Percentiles rank a stretch among this genome's conserved stretches.
phyloP scores from a whole-genome alignment of 2,329 filamentous ascomycete genomes.

The Trichoderma asperellum region DNA sequence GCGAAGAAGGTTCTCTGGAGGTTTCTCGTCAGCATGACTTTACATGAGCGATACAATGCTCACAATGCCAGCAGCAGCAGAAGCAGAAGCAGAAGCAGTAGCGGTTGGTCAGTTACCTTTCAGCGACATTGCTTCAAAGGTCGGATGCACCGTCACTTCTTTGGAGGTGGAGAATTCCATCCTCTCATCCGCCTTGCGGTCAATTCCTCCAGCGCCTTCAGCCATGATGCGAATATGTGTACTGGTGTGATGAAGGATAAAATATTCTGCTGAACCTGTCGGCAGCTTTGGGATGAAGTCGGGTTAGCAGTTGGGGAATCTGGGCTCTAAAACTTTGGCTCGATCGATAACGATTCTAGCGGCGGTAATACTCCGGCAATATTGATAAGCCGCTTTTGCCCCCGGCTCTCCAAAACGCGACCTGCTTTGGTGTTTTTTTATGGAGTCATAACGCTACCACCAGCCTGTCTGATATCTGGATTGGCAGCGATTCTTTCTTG shows the following conservation, averaged over 20 bases:
- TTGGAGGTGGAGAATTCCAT: slow-evolving; percentile 99
- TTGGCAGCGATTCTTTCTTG: not conserved
- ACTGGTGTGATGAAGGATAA: not conserved
- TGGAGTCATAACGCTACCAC: slow-evolving; percentile 1
- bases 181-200: slow-evolving; percentile 90
- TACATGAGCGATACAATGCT: slow-evolving; percentile 45
- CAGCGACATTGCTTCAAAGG: slow-evolving; percentile 93
- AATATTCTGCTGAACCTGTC: not conserved
- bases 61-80: not conserved
- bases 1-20: slow-evolving; percentile 82
- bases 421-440: slow-evolving; percentile 22
- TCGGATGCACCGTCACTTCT: slow-evolving; percentile 93
- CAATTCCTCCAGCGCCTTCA: slow-evolving; percentile 74
- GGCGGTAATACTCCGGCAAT: slow-evolving; percentile 41
- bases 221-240: slow-evolving; percentile 67
- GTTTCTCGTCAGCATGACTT: slow-evolving; percentile 55
- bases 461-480: not conserved
- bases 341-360: slow-evolving; percentile 10
- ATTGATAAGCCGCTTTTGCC: slow-evolving; percentile 22
- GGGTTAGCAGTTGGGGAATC: slow-evolving; percentile 2
- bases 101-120: slow-evolving; percentile 61
- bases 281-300: slow-evolving; percentile 15
- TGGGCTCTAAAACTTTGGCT: slow-evolving; percentile 36
- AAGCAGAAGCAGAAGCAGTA: not conserved
- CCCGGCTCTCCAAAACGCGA: slow-evolving; percentile 15